Percentiles rank a stretch among this genome's conserved stretches.
These are phyloP conservation scores for Sphagnum tenellum DNA, from an alignment of 225 moss, liverwort and hornwort genomes.

Conservation along the genomic window DNA sequence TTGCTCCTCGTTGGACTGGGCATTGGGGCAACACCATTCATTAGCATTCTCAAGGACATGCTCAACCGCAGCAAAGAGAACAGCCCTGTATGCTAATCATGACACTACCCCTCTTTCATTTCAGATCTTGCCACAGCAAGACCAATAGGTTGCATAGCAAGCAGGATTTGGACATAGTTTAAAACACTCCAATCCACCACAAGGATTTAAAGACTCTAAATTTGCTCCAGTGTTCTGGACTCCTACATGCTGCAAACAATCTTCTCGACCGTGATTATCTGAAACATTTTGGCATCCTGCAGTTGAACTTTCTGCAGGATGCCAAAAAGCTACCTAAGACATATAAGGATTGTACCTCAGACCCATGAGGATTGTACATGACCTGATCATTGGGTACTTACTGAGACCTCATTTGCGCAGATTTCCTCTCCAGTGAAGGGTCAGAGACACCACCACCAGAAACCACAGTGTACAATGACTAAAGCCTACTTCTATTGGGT, in stretches of 20 bases:
- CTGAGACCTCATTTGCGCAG: constrained; percentile 8
- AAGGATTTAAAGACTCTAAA: not conserved
- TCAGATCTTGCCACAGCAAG: not conserved
- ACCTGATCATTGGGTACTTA: constrained; percentile 2
- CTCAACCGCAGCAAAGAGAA: constrained; percentile 43
- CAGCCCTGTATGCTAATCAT: constrained; percentile 8
- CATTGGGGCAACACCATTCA: constrained; percentile 94
- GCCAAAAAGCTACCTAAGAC: too few relatives aligned
- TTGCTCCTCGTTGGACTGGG: constrained; percentile 85
- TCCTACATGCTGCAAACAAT: too few relatives aligned
- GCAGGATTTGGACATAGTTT: too few relatives aligned
- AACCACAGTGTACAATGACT: constrained; percentile 27
- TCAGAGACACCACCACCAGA: constrained; percentile 24
- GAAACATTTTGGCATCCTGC: too few relatives aligned
- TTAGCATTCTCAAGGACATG: constrained; percentile 92
- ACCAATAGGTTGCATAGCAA: too few relatives aligned
- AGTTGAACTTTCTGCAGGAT: too few relatives aligned
- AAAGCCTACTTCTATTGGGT: constrained; percentile 99
- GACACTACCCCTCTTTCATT: too few relatives aligned
- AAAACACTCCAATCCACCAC: not conserved
- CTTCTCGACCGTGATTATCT: too few relatives aligned
- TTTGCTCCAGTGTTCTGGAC: too few relatives aligned
- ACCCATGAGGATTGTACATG: too few relatives aligned
- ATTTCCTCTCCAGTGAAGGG: constrained; percentile 8
- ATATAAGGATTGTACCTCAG: too few relatives aligned